Percentiles rank a stretch among this genome's conserved stretches.
phyloP scores from a whole-genome alignment of 2,329 filamentous ascomycete genomes.

The Aschersonia sp. region DNA sequence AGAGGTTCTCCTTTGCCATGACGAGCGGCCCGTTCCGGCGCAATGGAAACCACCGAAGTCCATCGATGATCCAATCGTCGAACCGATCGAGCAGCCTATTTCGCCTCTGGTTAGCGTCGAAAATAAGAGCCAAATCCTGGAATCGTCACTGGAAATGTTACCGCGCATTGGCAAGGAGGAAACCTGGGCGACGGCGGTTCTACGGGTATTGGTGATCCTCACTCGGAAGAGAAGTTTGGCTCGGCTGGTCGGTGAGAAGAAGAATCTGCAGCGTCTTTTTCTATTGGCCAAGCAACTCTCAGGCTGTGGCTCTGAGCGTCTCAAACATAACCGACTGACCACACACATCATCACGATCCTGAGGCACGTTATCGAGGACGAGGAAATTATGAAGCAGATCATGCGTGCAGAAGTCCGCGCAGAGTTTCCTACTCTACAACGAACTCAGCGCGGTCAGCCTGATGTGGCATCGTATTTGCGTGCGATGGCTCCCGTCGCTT shows the following conservation, averaged over 20 bases:
- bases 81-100: conserved; percentile 44
- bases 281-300: conserved; percentile 90
- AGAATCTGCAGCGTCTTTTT: conserved; percentile 79
- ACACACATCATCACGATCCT: conserved; percentile 69
- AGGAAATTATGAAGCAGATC: conserved; percentile 76
- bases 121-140: conserved; percentile 57
- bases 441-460: conserved; percentile 34
- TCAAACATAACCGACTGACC: conserved; percentile 40
- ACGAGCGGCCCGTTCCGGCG: conserved; percentile 64
- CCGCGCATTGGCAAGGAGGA: conserved; percentile 81
- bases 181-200: conserved; percentile 65
- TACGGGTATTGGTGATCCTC: conserved; percentile 73
- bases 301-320: conserved; percentile 58
- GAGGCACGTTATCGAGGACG: conserved; percentile 88
- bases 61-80: conserved; percentile 31
- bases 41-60: conserved; percentile 48
- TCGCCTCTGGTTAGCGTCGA: conserved; percentile 41
- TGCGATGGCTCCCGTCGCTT: conserved; percentile 60
- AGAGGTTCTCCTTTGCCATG: conserved; percentile 79
- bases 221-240: conserved; percentile 69
- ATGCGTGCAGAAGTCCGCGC: conserved; percentile 79
- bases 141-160: conserved; percentile 67
- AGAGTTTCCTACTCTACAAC: conserved; percentile 48
- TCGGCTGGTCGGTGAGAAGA: conserved; percentile 66
- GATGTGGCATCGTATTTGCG: conserved; percentile 65